phyloP scores from a whole-genome alignment of 2,329 filamentous ascomycete genomes.

The Pyricularia pennisetigena region DNA sequence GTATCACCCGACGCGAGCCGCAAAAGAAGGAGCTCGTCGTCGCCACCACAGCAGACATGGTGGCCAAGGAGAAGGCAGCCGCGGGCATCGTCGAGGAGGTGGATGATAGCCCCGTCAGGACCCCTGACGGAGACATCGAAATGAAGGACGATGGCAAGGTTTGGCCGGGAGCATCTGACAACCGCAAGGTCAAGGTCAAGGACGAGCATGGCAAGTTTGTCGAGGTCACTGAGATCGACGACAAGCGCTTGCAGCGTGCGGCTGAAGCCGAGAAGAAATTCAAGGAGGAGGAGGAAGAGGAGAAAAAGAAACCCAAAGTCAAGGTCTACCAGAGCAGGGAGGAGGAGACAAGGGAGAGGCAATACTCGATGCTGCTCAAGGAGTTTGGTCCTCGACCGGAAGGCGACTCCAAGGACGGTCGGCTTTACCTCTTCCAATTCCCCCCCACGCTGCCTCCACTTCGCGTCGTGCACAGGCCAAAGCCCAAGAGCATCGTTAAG shows the following conservation, averaged over 20 bases:
- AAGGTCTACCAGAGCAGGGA: constrained; percentile 22
- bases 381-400: constrained; percentile 5
- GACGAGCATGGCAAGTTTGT: constrained; percentile 28
- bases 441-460: constrained; percentile 51
- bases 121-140: constrained; percentile 10
- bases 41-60: constrained; percentile 46
- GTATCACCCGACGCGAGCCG: constrained; percentile 43
- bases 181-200: constrained; percentile 27
- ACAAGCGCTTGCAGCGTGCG: constrained; percentile 12
- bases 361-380: constrained; percentile 3
- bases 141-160: constrained; percentile 25
- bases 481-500: constrained; percentile 23
- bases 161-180: constrained; percentile 30
- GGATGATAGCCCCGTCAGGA: constrained; percentile 17
- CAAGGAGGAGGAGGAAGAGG: constrained; percentile 12
- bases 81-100: constrained; percentile 25
- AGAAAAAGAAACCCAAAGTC: constrained; percentile 14
- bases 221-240: constrained; percentile 26
- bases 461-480: constrained; percentile 6
- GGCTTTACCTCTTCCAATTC: constrained; percentile 55
- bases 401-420: constrained; percentile 30
- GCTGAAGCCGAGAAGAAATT: neutral
- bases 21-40: constrained; percentile 43
- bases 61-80: constrained; percentile 39
- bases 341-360: neutral